phyloP scores from a whole-genome alignment of 768 basidiomycete species.

The Hemileccinum rubropunctum region DNA sequence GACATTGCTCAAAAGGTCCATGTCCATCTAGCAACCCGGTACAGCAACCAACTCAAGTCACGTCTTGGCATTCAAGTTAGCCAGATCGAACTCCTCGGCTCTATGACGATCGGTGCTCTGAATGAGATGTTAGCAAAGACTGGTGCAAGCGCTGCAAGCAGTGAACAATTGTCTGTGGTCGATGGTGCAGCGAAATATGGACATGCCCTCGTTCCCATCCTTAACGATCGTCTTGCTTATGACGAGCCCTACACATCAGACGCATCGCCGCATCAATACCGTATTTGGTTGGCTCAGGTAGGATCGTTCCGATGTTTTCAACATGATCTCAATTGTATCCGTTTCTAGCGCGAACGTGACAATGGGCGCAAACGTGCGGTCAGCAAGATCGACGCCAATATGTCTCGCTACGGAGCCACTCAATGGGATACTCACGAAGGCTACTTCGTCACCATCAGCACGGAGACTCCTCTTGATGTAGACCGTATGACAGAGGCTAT shows the following conservation, averaged over 20 bases:
- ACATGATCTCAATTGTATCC: not conserved
- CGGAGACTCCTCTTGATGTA: slow-evolving; percentile 26
- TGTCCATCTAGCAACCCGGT: slow-evolving; percentile 23
- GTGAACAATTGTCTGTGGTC: slow-evolving; percentile 10
- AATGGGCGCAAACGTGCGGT: slow-evolving; percentile 28
- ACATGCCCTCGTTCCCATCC: slow-evolving; percentile 25
- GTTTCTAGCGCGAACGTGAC: slow-evolving; percentile 24
- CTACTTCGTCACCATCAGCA: slow-evolving; percentile 14
- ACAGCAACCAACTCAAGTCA: slow-evolving; percentile 29
- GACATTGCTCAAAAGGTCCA: not conserved
- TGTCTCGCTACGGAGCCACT: slow-evolving; percentile 33
- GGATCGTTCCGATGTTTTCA: not conserved
- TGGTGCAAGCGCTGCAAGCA: slow-evolving; percentile 6
- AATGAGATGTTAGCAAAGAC: slow-evolving; percentile 25
- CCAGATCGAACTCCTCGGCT: slow-evolving; percentile 24
- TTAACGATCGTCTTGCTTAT: slow-evolving; percentile 32
- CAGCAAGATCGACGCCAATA: slow-evolving; percentile 28
- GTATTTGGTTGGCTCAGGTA: slow-evolving; percentile 34
- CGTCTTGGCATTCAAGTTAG: slow-evolving; percentile 26
- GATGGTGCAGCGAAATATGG: slow-evolving; percentile 30
- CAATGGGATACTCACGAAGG: slow-evolving; percentile 33
- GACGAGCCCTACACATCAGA: slow-evolving; percentile 31
- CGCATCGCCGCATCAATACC: slow-evolving; percentile 26
- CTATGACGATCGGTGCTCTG: slow-evolving; percentile 22
- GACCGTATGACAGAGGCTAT: slow-evolving; percentile 28